Conservation (phyloP, 2,329 filamentous ascomycete species). For the Aspergillus udagawae region DNA sequence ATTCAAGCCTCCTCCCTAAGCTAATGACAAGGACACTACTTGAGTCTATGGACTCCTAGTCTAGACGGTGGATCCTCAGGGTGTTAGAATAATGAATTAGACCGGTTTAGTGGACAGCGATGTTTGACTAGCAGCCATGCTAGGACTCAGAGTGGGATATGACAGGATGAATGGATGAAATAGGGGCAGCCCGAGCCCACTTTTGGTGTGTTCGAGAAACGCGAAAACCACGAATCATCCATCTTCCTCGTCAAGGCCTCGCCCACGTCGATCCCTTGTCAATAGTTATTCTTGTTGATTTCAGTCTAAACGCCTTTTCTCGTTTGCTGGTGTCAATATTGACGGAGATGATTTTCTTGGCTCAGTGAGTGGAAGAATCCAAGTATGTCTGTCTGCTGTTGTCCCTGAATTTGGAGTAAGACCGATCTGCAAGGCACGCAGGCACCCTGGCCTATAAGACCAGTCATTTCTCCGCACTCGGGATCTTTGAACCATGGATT, state of each 20-base stretch:
- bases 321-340: not conserved
- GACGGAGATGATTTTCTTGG: not conserved
- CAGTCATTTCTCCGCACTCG: not conserved
- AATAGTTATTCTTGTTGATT: conserved; percentile 12
- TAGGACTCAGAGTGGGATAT: not conserved
- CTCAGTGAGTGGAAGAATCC: conserved; percentile 1
- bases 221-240: not conserved
- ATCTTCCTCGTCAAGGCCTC: conserved; percentile 12
- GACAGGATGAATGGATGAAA: not conserved
- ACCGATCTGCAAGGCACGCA: not conserved
- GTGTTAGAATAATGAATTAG: not conserved
- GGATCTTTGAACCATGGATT: no score
- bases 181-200: conserved; percentile 15
- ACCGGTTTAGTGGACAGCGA: not conserved
- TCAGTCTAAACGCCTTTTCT: not conserved
- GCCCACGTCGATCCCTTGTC: conserved; percentile 25
- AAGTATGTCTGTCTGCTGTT: not conserved
- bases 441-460: not conserved
- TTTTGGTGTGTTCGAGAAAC: conserved; percentile 3
- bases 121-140: not conserved
- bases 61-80: not conserved
- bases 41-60: not conserved
- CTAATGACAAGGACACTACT: not conserved
- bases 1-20: not conserved
- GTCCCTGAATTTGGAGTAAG: not conserved